Evolutionary conservation across 148 eudicot species (phyloP), one percentile per base, ranked within the genome.

Genomic region (Rhododendron vialii): DNA sequence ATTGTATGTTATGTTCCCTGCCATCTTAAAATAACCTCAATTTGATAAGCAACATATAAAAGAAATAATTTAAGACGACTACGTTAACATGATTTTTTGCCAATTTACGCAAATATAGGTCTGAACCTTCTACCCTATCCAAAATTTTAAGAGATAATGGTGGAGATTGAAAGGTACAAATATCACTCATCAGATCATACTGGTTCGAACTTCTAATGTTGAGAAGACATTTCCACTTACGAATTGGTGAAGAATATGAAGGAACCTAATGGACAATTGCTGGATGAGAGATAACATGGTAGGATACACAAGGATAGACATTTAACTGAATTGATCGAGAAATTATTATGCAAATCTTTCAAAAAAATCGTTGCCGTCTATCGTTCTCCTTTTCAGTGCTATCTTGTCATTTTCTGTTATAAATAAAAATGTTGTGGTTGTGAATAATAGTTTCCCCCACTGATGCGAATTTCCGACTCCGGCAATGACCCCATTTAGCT

Each of bases 1-100:
- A 51, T 95, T 96, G 87, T 96, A 96, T 28, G 89, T 91, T 83
- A 96, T 80, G 88, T 82, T 92, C 81, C 99, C 99, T 82, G 99
- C 91, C 89, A 92, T 86, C 99, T 96, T 89, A 79, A 88, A 86
- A 87, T 67, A 69, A 90, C 61, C 84, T 85, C 85, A 86, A 84
- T 63, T 63, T 35, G 71, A 88, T 75, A 65, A 88, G 81, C 85
- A 17, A 81, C 84, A 79, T 50, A 59, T 75, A 35, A 75, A 59
- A n/a, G 65, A 38, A 35, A 81, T 65, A 20, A 51, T 45, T 51
- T n/a, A 17, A 41, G 61, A 71, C 35, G 13, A 57, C 35, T 81
- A 57, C 17, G 3, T 55, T 11, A 30, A 53, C 59, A 59, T 59
- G 50, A 55, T 36, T 59, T 82, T 67, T 26, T 28, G 14, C 26